phyloP scores from a whole-genome alignment of 2,329 filamentous ascomycete species.

The Zymoseptoria passerinii region DNA sequence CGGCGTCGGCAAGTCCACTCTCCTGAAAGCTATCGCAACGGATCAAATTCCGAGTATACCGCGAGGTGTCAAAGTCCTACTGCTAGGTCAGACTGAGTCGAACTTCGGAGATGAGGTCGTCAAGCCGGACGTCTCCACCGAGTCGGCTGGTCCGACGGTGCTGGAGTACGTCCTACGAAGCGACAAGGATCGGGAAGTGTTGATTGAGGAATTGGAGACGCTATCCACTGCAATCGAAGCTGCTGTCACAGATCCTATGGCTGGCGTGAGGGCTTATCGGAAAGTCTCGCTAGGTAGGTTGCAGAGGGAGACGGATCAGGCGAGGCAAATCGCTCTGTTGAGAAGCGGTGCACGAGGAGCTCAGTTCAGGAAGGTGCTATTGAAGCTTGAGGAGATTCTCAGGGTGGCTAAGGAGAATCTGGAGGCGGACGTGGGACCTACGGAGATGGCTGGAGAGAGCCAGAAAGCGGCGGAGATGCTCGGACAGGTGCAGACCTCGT shows the following conservation, averaged over 20 bases:
- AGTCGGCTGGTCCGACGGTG: constrained; percentile 8
- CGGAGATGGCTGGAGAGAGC: constrained; percentile 54
- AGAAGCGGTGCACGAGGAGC: constrained; percentile 68
- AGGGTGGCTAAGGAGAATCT: constrained; percentile 30
- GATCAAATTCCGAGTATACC: constrained; percentile 71
- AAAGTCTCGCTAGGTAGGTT: constrained; percentile 12
- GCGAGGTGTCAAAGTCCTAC: constrained; percentile 54
- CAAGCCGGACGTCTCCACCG: constrained; percentile 1
- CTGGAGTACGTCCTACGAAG: constrained; percentile 20
- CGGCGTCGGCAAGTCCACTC: constrained; percentile 73
- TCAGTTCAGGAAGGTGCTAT: constrained; percentile 66
- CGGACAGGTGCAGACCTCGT: constrained; percentile 56
- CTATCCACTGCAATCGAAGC: constrained; percentile 12
- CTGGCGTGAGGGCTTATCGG: constrained; percentile 13
- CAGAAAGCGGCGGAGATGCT: constrained; percentile 63
- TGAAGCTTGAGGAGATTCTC: constrained; percentile 59
- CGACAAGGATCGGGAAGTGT: constrained; percentile 14
- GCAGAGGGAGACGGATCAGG: constrained; percentile 11
- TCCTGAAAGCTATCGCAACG: constrained; percentile 66
- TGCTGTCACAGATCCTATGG: constrained; percentile 4
- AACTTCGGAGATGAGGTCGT: constrained; percentile 9
- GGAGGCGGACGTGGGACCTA: constrained; percentile 45
- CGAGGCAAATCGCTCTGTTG: constrained; percentile 54
- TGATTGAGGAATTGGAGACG: constrained; percentile 11
- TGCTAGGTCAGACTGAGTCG: constrained; percentile 59